phyloP scores from a whole-genome alignment of 495 filamentous ascomycete species.

The Lasiosphaeria ovina region DNA sequence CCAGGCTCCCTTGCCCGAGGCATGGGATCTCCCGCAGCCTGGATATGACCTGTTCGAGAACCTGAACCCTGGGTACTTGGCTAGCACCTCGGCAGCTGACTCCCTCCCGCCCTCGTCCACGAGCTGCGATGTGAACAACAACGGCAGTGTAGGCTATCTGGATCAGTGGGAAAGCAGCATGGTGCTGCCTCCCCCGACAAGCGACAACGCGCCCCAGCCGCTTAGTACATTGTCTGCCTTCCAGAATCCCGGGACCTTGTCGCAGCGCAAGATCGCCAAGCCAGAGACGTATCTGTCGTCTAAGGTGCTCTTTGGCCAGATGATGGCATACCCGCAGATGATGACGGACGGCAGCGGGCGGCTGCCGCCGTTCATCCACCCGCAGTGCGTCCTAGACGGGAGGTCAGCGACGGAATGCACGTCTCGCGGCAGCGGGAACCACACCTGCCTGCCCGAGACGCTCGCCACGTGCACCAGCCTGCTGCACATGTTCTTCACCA shows the following conservation, averaged over 20 bases:
- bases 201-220: too few species aligned
- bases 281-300: constrained; percentile 8
- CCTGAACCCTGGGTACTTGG: too few species aligned
- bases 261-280: constrained; percentile 1
- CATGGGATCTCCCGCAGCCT: too few species aligned
- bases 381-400: constrained; percentile 10
- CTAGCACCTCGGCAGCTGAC: too few species aligned
- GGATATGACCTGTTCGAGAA: too few species aligned
- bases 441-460: constrained; percentile 7
- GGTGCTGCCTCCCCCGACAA: too few species aligned
- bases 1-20: too few species aligned
- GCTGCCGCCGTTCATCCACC: constrained; percentile 11
- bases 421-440: constrained; percentile 4
- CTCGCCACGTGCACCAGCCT: constrained; percentile 6
- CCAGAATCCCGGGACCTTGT: not conserved
- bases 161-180: too few species aligned
- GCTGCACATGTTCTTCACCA: constrained; percentile 10
- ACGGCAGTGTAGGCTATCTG: too few species aligned
- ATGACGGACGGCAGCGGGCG: constrained; percentile 2
- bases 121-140: too few species aligned
- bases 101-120: too few species aligned
- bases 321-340: constrained; percentile 7
- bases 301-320: constrained; percentile 8
- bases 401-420: constrained; percentile 2
- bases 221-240: not conserved